Evolutionary conservation across 1,139 yeast genomes (phyloP), one percentile per base, ranked within the genome.

Genomic region (Kodamaea anthophila): DNA sequence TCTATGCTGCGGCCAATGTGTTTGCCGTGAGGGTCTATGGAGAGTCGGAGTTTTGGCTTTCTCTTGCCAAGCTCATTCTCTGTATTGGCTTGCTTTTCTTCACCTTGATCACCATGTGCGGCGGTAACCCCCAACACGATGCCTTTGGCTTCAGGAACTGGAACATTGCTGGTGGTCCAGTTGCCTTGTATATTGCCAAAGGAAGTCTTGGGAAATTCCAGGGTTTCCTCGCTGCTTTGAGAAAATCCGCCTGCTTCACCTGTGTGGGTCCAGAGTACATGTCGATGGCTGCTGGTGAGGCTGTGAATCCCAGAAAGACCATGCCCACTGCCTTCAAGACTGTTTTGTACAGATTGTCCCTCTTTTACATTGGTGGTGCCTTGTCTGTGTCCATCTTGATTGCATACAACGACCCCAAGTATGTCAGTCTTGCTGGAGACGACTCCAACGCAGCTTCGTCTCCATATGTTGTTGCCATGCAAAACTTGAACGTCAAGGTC

Each of bases 181-280:
- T 82, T 44, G 77, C 74, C 21, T 71, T 68, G 39, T 74, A 68
- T 43, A 55, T 64, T 29, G 62, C 71, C 9, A 60, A 68, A 1
- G 93, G 93, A 1, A 40, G 55, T 5, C 44, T 68, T 5, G 94
- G 94, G 10, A 60, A 77, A 40, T 82, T 83, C 45, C 74, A 77
- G 45, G 94, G 87, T 0, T 80, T 80, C 44, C 53, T 81, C 36
- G 72, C 75, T 2, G 77, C 84, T 37, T 47, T 82, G 28, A 37
- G 47, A 21, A 67, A 69, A 27, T 66, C 70, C 25, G 81, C 82
- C 14, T 64, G 74, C 10, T 83, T 79, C 53, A 77, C 87, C 9
- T 73, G 82, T 41, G 87, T 86, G 7, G 94, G 94, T 3, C 91
- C 94, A 2, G 94, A 85, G 52, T 83, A 83, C 46, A 74, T 85